These are phyloP conservation scores for Daldinia childiae DNA, from an alignment of 495 filamentous ascomycete species.

Conservation along the genomic window DNA sequence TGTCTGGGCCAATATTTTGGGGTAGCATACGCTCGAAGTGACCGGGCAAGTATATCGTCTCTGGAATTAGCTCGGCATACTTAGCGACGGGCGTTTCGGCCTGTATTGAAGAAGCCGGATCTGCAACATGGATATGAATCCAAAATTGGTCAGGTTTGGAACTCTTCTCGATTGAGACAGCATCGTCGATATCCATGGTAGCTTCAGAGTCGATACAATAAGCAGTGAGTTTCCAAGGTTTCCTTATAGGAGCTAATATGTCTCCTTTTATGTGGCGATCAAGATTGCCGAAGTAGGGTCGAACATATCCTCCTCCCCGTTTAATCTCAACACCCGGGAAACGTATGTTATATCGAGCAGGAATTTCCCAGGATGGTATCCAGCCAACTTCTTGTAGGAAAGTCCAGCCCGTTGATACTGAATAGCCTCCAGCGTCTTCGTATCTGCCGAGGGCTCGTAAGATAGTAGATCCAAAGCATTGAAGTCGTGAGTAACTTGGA, in stretches of 20 bases:
- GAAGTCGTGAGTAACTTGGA: conserved; percentile 54
- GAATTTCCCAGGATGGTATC: conserved; percentile 82
- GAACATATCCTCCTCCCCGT: conserved; percentile 50
- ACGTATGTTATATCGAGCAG: conserved; percentile 66
- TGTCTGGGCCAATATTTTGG: conserved; percentile 58
- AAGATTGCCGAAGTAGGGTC: conserved; percentile 46
- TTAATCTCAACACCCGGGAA: conserved; percentile 62
- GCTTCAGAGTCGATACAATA: conserved; percentile 82
- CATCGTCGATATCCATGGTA: conserved; percentile 89
- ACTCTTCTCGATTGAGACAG: conserved; percentile 78
- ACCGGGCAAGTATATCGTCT: conserved; percentile 80
- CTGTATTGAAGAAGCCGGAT: conserved; percentile 83
- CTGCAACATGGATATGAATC: conserved; percentile 92
- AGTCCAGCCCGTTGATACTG: conserved; percentile 65
- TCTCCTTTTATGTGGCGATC: conserved; percentile 46
- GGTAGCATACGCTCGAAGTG: conserved; percentile 80
- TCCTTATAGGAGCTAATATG: conserved; percentile 67
- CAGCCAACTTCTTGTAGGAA: conserved; percentile 90
- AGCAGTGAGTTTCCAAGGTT: conserved; percentile 76
- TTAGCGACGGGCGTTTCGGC: conserved; percentile 66
- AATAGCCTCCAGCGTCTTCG: conserved; percentile 61
- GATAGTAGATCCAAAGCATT: conserved; percentile 73
- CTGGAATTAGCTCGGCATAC: conserved; percentile 69
- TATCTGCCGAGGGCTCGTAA: conserved; percentile 79
- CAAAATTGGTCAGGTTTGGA: conserved; percentile 70